A percentile compares a stretch with the other conserved stretches of the same genome.
These are phyloP conservation scores for Hygrophorus pudorinus DNA, from an alignment of 768 basidiomycete genomes.

Conservation along the genomic window DNA sequence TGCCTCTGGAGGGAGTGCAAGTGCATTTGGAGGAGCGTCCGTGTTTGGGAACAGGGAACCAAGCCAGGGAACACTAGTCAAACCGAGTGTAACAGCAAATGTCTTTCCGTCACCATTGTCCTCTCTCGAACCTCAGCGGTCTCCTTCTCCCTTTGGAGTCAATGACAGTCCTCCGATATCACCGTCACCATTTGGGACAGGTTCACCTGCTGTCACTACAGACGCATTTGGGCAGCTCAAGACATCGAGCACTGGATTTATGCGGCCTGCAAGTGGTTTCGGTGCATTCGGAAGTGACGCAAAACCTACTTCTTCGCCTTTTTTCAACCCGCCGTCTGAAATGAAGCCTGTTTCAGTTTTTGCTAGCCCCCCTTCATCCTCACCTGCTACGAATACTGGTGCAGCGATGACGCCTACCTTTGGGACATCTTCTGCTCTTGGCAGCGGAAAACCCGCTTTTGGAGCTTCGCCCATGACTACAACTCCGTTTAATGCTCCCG, in stretches of 20 bases:
- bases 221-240: conserved; percentile 7
- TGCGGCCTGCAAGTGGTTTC: conserved; percentile 30
- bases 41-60: too few species aligned
- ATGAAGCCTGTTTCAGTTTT: conserved; percentile 30
- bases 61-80: too few species aligned
- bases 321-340: conserved; percentile 33
- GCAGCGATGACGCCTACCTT: too few species aligned
- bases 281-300: conserved; percentile 37
- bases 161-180: neutral
- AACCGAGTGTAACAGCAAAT: neutral
- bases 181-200: neutral
- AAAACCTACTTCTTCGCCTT: conserved; percentile 39
- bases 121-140: neutral
- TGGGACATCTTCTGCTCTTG: conserved; percentile 26
- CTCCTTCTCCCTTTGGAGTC: neutral
- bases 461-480: conserved; percentile 9
- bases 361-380: conserved; percentile 9
- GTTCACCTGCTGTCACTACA: neutral
- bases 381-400: conserved; percentile 12
- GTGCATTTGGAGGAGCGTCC: too few species aligned
- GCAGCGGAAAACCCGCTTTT: conserved; percentile 8
- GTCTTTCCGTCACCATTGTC: neutral
- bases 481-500: conserved; percentile 14
- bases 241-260: conserved; percentile 17
- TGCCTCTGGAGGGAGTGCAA: too few species aligned